Conservation (phyloP, 2,329 filamentous ascomycete species). For the Exserohilum turcica region DNA sequence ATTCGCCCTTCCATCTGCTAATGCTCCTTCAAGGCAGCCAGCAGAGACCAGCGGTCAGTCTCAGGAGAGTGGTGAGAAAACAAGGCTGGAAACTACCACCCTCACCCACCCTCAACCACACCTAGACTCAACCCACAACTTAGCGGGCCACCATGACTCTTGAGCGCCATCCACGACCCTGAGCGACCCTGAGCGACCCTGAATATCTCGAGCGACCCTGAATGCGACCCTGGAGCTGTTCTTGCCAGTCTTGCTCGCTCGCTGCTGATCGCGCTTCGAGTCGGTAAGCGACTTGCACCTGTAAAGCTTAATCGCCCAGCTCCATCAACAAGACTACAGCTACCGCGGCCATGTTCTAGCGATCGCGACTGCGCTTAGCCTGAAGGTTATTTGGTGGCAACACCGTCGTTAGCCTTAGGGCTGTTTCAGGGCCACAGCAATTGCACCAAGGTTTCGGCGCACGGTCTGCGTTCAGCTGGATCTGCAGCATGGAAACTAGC, state of each 20-base stretch:
- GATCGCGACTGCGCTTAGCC: background rate
- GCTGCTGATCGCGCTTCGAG: too few species aligned
- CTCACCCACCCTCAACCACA: too few species aligned
- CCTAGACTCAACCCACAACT: too few species aligned
- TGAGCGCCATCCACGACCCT: too few species aligned
- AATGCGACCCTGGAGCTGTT: background rate
- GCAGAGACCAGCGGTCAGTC: too few species aligned
- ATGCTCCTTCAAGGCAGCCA: too few species aligned
- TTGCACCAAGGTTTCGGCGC: constrained; percentile 25
- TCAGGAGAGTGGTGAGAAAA: too few species aligned
- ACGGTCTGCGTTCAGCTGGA: constrained; percentile 26
- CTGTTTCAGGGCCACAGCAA: constrained; percentile 27
- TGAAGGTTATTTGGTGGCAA: constrained; percentile 7
- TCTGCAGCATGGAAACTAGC: constrained; percentile 20
- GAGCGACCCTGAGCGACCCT: too few species aligned
- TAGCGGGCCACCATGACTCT: too few species aligned
- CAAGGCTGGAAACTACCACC: too few species aligned
- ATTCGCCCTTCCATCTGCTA: too few species aligned
- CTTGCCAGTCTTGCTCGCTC: background rate
- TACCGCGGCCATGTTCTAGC: background rate
- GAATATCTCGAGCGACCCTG: background rate
- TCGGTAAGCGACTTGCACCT: background rate
- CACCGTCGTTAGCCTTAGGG: constrained; percentile 10
- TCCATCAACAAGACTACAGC: too few species aligned
- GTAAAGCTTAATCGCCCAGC: background rate